phyloP scores from a whole-genome alignment of 2,329 filamentous ascomycete species.

The Bipolaris bicolor region DNA sequence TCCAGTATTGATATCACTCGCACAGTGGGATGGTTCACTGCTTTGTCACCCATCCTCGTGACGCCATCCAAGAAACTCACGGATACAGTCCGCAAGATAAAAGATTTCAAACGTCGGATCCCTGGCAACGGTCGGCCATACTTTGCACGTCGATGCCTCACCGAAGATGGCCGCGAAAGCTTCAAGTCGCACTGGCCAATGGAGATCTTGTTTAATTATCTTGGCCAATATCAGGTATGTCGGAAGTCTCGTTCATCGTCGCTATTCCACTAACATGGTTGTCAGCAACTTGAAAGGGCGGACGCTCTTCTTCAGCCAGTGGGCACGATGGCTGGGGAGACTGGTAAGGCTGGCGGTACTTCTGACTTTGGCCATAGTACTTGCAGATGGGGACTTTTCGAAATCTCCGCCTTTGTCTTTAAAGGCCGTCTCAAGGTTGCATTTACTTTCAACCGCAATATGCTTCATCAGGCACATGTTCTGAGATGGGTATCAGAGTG shows the following conservation, averaged over 20 bases:
- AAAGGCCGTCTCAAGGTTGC: conserved; percentile 56
- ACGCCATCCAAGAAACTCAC: conserved; percentile 45
- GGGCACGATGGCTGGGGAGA: conserved; percentile 55
- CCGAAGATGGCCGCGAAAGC: conserved; percentile 32
- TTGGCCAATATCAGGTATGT: conserved; percentile 58
- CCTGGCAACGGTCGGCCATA: conserved; percentile 51
- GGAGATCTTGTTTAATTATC: conserved; percentile 65
- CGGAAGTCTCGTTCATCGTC: background rate
- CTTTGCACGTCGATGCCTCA: conserved; percentile 50
- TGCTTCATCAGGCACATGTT: conserved; percentile 55
- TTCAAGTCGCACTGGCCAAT: conserved; percentile 53
- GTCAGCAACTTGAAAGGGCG: conserved; percentile 53
- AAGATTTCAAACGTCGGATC: conserved; percentile 56
- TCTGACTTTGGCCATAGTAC: conserved; percentile 54
- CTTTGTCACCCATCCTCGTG: conserved; percentile 54
- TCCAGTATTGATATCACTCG: conserved; percentile 59
- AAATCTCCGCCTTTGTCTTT: conserved; percentile 59
- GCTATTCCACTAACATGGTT: conserved; percentile 32
- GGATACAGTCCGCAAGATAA: conserved; percentile 60
- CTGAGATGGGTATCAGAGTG: conserved; percentile 53
- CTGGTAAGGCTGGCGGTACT: conserved; percentile 53
- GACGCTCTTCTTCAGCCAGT: conserved; percentile 54
- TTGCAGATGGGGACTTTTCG: conserved; percentile 58
- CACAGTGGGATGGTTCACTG: conserved; percentile 68
- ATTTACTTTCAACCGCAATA: conserved; percentile 59